A percentile compares a stretch with the other conserved stretches of the same genome.
Conservation (phyloP, 345 rosid genomes). For the Xanthoceras sorbifolium region DNA sequence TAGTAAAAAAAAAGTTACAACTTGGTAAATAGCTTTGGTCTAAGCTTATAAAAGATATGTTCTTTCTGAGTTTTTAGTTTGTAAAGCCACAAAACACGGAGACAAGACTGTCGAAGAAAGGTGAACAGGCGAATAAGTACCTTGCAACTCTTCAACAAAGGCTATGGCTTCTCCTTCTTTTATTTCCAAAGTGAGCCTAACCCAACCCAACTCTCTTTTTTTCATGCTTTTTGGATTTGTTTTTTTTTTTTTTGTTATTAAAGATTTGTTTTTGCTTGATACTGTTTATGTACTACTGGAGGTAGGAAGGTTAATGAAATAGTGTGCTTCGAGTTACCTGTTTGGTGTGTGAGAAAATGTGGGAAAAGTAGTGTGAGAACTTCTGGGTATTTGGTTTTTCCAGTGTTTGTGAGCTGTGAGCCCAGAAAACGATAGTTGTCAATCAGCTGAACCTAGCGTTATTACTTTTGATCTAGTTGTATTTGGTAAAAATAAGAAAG, state of each 20-base stretch:
- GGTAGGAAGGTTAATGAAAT: background rate
- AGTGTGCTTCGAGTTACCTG: background rate
- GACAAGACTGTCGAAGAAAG: background rate
- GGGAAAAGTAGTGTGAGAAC: background rate
- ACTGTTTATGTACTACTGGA: background rate
- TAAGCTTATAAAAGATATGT: background rate
- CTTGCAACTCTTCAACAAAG: background rate
- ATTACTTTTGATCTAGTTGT: background rate
- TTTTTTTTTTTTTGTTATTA: no score
- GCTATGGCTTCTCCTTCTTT: background rate
- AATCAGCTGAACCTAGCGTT: background rate
- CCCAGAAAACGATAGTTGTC: background rate
- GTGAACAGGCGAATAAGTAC: background rate
- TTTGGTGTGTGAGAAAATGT: background rate
- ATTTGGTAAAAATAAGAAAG: background rate
- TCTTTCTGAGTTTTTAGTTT: no score
- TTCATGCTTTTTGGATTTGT: background rate
- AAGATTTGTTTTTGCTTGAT: no score
- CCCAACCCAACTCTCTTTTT: background rate
- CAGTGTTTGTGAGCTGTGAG: background rate
- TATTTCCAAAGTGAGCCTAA: background rate
- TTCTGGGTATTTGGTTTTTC: slow-evolving; percentile 4
- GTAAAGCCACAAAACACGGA: background rate
- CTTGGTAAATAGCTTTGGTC: background rate
- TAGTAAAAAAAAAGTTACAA: no score